Conservation (phyloP, 2,329 filamentous ascomycete genomes). For the Exophiala viscosa region DNA sequence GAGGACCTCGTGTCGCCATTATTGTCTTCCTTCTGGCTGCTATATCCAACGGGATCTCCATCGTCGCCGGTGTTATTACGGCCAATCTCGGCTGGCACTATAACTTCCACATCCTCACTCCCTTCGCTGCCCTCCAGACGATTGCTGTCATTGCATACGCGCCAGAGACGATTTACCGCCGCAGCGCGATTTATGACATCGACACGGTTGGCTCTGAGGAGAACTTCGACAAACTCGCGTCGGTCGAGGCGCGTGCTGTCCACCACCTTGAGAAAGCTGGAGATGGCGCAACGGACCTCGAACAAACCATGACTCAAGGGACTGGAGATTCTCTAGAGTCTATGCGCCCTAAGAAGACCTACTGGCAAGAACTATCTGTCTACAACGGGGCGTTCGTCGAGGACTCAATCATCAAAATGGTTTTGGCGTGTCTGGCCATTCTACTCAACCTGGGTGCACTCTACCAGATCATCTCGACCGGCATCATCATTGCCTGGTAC, state of each 20-base stretch:
- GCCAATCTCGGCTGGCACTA: conserved; percentile 26
- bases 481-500: conserved; percentile 29
- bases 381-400: conserved; percentile 23
- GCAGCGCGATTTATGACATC: conserved; percentile 29
- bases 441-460: conserved; percentile 30
- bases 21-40: conserved; percentile 29
- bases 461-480: conserved; percentile 23
- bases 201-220: conserved; percentile 20
- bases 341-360: conserved; percentile 25
- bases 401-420: conserved; percentile 26
- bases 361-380: conserved; percentile 21
- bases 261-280: conserved; percentile 4
- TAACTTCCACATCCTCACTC: conserved; percentile 30
- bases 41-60: conserved; percentile 35
- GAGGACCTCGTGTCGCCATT: conserved; percentile 22
- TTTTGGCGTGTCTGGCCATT: conserved; percentile 32
- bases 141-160: conserved; percentile 31
- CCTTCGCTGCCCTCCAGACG: conserved; percentile 30
- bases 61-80: conserved; percentile 30
- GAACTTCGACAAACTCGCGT: conserved; percentile 20
- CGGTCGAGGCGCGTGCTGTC: no score
- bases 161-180: conserved; percentile 31
- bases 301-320: no score
- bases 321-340: no score
- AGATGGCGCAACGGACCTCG: no score